Evolutionary conservation across 2,329 filamentous ascomycete species (phyloP), one percentile per base, ranked within the genome.

Genomic region (Epichloe festucae): DNA sequence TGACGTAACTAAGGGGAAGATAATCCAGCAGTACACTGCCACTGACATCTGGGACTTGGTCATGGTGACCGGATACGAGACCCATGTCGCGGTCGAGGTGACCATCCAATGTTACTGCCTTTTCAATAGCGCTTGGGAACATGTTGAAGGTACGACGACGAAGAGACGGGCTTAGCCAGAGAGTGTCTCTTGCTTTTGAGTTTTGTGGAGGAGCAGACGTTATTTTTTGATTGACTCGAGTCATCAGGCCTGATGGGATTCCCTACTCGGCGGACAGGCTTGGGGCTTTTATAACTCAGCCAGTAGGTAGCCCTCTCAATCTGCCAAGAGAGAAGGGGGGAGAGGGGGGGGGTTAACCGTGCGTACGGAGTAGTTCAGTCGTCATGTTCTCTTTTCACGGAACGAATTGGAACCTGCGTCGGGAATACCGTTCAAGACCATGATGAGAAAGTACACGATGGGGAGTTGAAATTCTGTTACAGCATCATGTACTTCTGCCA

Each of bases 1-100:
- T 47, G 46, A 57, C 49, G 43, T 49, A 45, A 12, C 43, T 55
- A 11, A 57, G 50, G 35, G 56, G 48, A 34, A 54, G 43, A 36
- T 49, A 55, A 12, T 36, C 27, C 23, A 23, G 21, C 2, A 21
- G n/a, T 2, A 21, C 47, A 15, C 36, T 17, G 41, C 39, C 39
- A n/a, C 21, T n/a, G 47, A 4, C 17, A 6, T 44, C 38, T 10
- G 31, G 3, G 19, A 36, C 17, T 11, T 48, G 31, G 7, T 51
- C 52, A 46, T 42, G 44, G 19, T 21, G 50, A 17, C 41, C 38
- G 3, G 52, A 53, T 7, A 42, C 52, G 15, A 45, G 23, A 40
- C 50, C 51, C 53, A 46, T 55, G 14, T 48, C 45, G 3, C 51
- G 48, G 27, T 41, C 44, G n/a, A 54, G 50, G n/a, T 38, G 47